Evolutionary conservation across 2,329 filamentous ascomycete genomes (phyloP).

Genomic region (Cadophora sp.): DNA sequence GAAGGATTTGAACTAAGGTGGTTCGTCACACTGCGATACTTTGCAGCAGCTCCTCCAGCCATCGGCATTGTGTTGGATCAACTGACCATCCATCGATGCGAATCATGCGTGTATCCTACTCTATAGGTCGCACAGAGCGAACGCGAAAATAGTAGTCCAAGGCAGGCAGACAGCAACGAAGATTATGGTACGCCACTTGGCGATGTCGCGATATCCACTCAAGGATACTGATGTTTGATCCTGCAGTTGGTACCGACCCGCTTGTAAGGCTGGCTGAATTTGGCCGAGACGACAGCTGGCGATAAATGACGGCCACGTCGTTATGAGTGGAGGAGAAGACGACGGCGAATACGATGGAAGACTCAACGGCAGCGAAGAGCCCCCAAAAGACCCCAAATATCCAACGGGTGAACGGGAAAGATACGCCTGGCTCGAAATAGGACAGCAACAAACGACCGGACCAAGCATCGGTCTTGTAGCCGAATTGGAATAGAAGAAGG

Average conservation of each 20-base stretch:
- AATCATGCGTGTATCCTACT: slow-evolving; percentile 1
- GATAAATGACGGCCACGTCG: neutral
- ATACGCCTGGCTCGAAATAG: neutral
- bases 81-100: slow-evolving; percentile 12
- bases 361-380: neutral
- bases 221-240: neutral
- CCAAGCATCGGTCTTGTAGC: neutral
- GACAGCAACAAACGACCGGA: neutral
- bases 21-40: slow-evolving; percentile 16
- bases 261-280: neutral
- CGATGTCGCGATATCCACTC: neutral
- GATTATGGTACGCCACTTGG: neutral
- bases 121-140: neutral
- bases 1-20: neutral
- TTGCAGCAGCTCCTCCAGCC: neutral
- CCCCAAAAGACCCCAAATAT: slow-evolving; percentile 12
- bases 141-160: slow-evolving; percentile 5
- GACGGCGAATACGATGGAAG: slow-evolving; percentile 6
- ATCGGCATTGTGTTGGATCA: slow-evolving; percentile 5
- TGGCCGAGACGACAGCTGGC: neutral
- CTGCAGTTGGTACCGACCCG: slow-evolving; percentile 5
- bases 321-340: neutral
- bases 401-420: neutral
- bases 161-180: neutral
- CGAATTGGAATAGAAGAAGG: slow-evolving; percentile 7